Conservation (phyloP, 139 green algal genomes). For the Closterium sp. region DNA sequence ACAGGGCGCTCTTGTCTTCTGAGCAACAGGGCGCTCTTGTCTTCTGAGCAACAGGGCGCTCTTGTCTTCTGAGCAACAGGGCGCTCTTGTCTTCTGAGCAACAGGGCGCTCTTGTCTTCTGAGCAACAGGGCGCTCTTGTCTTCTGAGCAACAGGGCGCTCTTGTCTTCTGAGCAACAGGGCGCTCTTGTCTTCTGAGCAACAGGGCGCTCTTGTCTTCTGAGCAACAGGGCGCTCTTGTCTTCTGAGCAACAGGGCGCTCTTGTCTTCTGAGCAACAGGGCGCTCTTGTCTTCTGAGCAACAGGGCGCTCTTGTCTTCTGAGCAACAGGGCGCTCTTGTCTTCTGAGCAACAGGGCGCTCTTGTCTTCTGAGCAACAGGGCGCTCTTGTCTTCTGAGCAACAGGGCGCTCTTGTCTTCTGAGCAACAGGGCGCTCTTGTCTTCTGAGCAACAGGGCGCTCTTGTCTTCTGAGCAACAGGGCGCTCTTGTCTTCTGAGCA, state of each 20-base stretch:
- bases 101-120: conserved; percentile 83
- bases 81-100: conserved; percentile 82
- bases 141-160: conserved; percentile 67
- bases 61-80: conserved; percentile 82
- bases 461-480: conserved; percentile 82
- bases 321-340: conserved; percentile 92
- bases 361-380: conserved; percentile 82
- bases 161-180: conserved; percentile 82
- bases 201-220: conserved; percentile 83
- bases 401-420: conserved; percentile 83
- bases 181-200: conserved; percentile 82
- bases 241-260: conserved; percentile 67
- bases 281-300: conserved; percentile 82
- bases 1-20: conserved; percentile 83
- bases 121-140: conserved; percentile 92
- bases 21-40: conserved; percentile 92
- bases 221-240: conserved; percentile 92
- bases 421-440: conserved; percentile 92
- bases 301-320: conserved; percentile 83
- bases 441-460: conserved; percentile 67
- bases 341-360: conserved; percentile 67
- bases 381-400: conserved; percentile 82
- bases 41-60: conserved; percentile 67
- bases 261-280: conserved; percentile 82
- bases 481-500: conserved; percentile 82